A percentile compares a stretch with the other conserved stretches of the same genome.
Conservation (phyloP, 2,329 filamentous ascomycete species). For the Macrophomina pseudophaseolina region DNA sequence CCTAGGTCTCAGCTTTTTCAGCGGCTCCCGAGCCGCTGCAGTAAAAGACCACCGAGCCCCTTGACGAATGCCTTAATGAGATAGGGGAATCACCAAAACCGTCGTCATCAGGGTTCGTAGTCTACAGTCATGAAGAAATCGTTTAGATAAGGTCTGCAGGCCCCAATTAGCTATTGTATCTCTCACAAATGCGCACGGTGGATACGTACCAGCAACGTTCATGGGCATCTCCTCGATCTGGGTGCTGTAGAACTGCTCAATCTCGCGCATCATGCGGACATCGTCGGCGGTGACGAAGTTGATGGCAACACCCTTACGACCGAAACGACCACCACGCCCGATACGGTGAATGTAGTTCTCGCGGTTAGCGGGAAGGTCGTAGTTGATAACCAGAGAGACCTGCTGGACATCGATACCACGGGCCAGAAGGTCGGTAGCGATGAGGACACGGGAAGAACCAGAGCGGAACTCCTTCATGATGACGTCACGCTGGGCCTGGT, state of each 20-base stretch:
- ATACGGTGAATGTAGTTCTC: constrained; percentile 99
- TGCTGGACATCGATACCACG: constrained; percentile 99
- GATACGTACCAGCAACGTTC: constrained; percentile 70
- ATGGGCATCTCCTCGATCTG: constrained; percentile 99
- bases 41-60: constrained; percentile 24
- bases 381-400: constrained; percentile 99
- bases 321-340: constrained; percentile 98
- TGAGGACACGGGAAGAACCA: constrained; percentile 96
- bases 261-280: constrained; percentile 99
- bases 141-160: constrained; percentile 47
- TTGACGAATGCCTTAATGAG: constrained; percentile 30
- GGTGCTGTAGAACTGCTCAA: constrained; percentile 99
- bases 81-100: constrained; percentile 35
- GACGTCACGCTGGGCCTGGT: constrained; percentile 94
- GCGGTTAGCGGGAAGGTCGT: constrained; percentile 97
- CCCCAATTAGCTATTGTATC: constrained; percentile 29
- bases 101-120: constrained; percentile 33
- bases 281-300: constrained; percentile 99
- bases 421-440: constrained; percentile 95
- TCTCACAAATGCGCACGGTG: no score
- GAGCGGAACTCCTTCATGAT: constrained; percentile 99
- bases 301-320: constrained; percentile 99
- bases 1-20: constrained; percentile 34
- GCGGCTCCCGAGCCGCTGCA: constrained; percentile 24
- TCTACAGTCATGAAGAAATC: constrained; percentile 36